Evolutionary conservation across 768 basidiomycete species (phyloP).

Genomic region (Suillus paluster): DNA sequence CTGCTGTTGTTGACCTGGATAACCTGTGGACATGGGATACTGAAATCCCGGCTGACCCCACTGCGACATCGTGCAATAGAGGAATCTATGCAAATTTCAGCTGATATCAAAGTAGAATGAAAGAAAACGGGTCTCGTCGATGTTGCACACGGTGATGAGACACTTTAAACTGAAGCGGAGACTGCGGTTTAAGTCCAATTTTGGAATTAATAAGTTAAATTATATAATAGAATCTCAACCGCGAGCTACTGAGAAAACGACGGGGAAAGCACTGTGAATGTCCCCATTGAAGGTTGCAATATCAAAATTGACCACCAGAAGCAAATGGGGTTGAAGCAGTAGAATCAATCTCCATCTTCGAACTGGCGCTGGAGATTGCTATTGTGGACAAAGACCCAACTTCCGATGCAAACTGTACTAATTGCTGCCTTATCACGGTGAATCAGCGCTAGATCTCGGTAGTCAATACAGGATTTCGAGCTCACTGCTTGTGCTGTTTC

Average conservation of each 20-base stretch:
- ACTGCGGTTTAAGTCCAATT: conserved; percentile 8
- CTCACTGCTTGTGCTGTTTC: conserved; percentile 65
- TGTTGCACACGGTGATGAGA: conserved; percentile 7
- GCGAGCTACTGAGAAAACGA: too few species aligned
- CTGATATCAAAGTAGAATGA: conserved; percentile 5
- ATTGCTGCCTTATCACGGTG: conserved; percentile 51
- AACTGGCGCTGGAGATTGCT: conserved; percentile 28
- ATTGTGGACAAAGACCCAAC: conserved; percentile 40
- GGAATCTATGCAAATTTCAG: not conserved
- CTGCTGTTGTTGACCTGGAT: conserved; percentile 49
- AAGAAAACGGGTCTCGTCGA: conserved; percentile 8
- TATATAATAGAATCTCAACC: too few species aligned
- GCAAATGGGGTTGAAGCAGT: conserved; percentile 70
- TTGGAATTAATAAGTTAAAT: too few species aligned
- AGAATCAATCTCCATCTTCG: conserved; percentile 73
- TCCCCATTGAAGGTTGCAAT: too few species aligned
- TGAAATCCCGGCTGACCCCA: conserved; percentile 76
- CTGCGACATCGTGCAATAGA: conserved; percentile 63
- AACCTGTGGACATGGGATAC: conserved; percentile 77
- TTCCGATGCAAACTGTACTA: conserved; percentile 54
- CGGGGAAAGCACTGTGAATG: too few species aligned
- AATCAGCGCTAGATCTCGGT: not conserved
- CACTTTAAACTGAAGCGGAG: conserved; percentile 26
- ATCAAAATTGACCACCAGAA: conserved; percentile 18
- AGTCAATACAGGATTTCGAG: not conserved